Conservation (phyloP, 129 eudicot genomes). For the Solidago caesia region DNA sequence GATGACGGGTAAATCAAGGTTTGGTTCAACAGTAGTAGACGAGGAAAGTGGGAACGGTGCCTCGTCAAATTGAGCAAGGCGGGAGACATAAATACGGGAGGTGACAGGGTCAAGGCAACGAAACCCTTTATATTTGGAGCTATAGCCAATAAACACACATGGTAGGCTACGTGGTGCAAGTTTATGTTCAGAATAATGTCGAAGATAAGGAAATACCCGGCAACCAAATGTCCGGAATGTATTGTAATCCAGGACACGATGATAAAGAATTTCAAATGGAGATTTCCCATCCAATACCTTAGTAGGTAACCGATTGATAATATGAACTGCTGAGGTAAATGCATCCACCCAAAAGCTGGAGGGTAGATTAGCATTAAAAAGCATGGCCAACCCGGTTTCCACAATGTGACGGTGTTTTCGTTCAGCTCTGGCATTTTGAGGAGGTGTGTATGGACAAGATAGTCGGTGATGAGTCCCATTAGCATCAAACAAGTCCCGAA, state of each 20-base stretch:
- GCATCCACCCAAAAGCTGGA: constrained; percentile 11
- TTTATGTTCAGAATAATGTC: neutral
- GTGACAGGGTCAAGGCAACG: constrained; percentile 4
- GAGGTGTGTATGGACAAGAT: constrained; percentile 10
- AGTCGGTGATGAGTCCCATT: constrained; percentile 13
- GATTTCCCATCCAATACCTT: constrained; percentile 1
- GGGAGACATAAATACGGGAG: neutral
- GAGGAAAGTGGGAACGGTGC: neutral
- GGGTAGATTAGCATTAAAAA: neutral
- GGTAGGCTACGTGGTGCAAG: constrained; percentile 6
- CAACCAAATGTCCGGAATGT: neutral
- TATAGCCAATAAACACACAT: constrained; percentile 1
- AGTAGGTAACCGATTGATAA: constrained; percentile 13
- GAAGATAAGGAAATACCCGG: constrained; percentile 1
- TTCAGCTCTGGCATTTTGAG: neutral
- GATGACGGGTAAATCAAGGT: neutral
- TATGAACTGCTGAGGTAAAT: constrained; percentile 1
- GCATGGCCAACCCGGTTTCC: constrained; percentile 4
- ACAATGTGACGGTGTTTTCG: constrained; percentile 1
- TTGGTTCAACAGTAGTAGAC: neutral
- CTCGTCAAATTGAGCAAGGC: constrained; percentile 10
- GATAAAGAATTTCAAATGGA: constrained; percentile 13
- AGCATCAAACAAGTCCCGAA: neutral
- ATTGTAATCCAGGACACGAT: neutral
- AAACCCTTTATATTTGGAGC: constrained; percentile 6